Evolutionary conservation across 306 rosid genomes (phyloP), one percentile per base, ranked within the genome.

Genomic region (Abrus pulchellus): DNA sequence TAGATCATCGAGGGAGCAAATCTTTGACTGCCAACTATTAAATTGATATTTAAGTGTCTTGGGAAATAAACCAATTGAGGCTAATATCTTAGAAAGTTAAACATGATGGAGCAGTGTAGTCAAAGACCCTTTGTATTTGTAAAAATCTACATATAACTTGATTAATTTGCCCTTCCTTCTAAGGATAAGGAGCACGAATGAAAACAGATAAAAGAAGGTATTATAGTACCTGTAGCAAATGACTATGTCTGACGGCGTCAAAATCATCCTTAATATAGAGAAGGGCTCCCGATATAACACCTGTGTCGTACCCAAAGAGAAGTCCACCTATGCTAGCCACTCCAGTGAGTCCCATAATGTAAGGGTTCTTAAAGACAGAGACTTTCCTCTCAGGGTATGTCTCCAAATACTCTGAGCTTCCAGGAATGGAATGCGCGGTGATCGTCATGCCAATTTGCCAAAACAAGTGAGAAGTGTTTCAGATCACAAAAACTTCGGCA

Each of bases 261-360:
- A 86, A 86, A 33, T 86, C 89, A 76, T 86, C 87, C 65, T 80
- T 86, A 28, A 86, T 86, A 59, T 86, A 86, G 5, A 86, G 54
- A 83, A 86, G 89, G 62, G 89, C 89, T 27, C 89, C 89, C 0
- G 89, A 86, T 40, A 86, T 83, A 66, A 86, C 89, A 50, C 89
- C 89, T 85, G 53, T 86, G 82, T 83, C 89, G 44, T 83, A 86
- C 75, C 89, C 89, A 11, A 83, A 86, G 74, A 86, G 87, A 36
- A 86, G 72, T 4, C 89, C 89, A 44, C 75, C 89, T 0, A 86
- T 86, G 71, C 89, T 84, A 14, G 89, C 85, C 0, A 81, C 83
- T 4, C 78, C 74, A 72, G 89, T 86, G 83, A 86, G 83, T 0
- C 68, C 67, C 7, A 86, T 67, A 44, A 86, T 80, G 50, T 86